A percentile compares a stretch with the other conserved stretches of the same genome.
These are phyloP conservation scores for Cladophialophora exuberans DNA, from an alignment of 2,329 filamentous ascomycete species.

Conservation along the genomic window DNA sequence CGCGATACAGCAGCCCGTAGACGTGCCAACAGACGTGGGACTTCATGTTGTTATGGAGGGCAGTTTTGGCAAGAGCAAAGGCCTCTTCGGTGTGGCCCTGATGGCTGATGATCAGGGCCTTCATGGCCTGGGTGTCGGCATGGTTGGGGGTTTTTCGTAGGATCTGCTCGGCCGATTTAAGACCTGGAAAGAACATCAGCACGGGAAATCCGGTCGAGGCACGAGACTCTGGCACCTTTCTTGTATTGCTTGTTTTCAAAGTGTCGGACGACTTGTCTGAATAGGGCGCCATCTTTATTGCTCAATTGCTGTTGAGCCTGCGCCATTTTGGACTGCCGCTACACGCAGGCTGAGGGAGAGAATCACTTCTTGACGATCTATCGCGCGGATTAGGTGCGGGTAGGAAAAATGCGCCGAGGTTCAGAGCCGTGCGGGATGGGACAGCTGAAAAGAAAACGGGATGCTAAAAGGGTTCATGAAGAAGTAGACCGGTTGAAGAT, in stretches of 20 bases:
- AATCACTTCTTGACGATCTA: not conserved
- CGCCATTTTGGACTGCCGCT: constrained; percentile 31
- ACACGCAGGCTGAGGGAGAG: not conserved
- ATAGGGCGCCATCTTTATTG: constrained; percentile 91
- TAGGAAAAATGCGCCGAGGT: constrained; percentile 3
- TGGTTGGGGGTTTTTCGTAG: constrained; percentile 92
- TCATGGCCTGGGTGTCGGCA: constrained; percentile 99
- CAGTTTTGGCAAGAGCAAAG: constrained; percentile 88
- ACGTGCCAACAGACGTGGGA: constrained; percentile 99
- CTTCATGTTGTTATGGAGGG: constrained; percentile 95
- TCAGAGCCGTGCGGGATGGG: not conserved
- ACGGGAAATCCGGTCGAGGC: constrained; percentile 18
- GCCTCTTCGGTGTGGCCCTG: constrained; percentile 93
- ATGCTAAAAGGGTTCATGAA: constrained; percentile 18
- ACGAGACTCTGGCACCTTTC: constrained; percentile 58
- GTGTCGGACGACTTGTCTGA: constrained; percentile 89
- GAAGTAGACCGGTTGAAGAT: not conserved
- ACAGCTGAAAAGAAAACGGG: not conserved
- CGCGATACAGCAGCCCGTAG: constrained; percentile 89
- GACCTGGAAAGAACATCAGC: constrained; percentile 55
- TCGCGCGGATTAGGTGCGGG: not conserved
- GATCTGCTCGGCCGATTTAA: constrained; percentile 96
- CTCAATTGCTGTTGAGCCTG: constrained; percentile 47
- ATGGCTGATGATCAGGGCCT: constrained; percentile 92
- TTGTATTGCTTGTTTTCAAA: constrained; percentile 99